Evolutionary conservation across 1,284 basidiomycete genomes (phyloP), one percentile per base, ranked within the genome.

Genomic region (Trametes polyzona): DNA sequence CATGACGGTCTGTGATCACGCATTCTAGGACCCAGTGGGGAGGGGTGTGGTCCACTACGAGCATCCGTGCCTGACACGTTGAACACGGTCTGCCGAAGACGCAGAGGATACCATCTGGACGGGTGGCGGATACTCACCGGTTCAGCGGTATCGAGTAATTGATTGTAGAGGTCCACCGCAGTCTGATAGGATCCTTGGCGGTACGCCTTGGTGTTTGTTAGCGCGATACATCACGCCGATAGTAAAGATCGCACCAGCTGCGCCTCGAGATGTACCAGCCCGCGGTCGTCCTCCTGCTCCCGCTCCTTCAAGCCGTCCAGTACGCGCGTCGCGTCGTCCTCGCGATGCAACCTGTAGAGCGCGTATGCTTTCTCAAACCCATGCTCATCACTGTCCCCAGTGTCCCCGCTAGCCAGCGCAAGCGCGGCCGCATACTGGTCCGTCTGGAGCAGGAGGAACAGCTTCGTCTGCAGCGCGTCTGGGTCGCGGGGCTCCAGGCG

Each of bases 371-470:
- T 80, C 73, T 94, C 91, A 63, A 92, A 95, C 0, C 76, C 77
- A 55, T 78, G 75, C 12, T 70, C 68, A 1, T 63, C 60, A 19
- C 68, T 61, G 33, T 67, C 63, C n/a, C 11, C 61, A 19, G 68
- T 60, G 33, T 67, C 63, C 16, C 14, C 46, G 12, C 19, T 39
- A 57, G 86, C 79, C 54, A 90, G 72, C 6, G 75, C 67, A 14
- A 91, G 74, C 2, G 89, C 88, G 26, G 76, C 65, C 3, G 73
- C 72, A 65, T 90, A 93, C 64, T 89, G 87, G 68, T 95, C 93
- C 1, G 88, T 92, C 68, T 95, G 92, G 50, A 95, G 76, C 53
- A 93, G 78, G 39, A 95, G 74, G 74, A 92, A 94, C 4, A 95
- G 76, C 67, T 93, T 92, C 11, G 92, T 89, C 69, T 91, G 86